Percentiles rank a stretch among this genome's conserved stretches.
These are phyloP conservation scores for Bacidia rubella DNA, from an alignment of 495 filamentous ascomycete species.

Conservation along the genomic window DNA sequence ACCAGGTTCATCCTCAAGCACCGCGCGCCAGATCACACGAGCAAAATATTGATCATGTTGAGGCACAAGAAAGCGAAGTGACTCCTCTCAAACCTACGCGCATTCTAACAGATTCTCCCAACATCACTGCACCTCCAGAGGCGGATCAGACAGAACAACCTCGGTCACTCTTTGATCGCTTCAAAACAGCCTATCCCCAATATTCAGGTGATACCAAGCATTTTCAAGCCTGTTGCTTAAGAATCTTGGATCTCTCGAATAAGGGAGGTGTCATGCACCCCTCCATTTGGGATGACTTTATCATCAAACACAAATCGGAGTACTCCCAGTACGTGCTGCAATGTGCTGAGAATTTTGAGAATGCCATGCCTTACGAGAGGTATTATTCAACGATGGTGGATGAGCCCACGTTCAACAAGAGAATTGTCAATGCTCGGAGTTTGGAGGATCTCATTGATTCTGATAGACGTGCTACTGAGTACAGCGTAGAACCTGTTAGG, in stretches of 20 bases:
- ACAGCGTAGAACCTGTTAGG: neutral
- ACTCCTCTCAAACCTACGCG: too few species aligned
- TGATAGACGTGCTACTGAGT: neutral
- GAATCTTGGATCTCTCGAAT: constrained; percentile 35
- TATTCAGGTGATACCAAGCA: constrained; percentile 39
- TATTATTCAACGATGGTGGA: constrained; percentile 15
- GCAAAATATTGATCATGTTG: too few species aligned
- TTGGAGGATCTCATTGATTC: constrained; percentile 6
- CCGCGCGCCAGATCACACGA: too few species aligned
- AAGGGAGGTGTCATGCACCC: constrained; percentile 29
- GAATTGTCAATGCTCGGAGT: constrained; percentile 9
- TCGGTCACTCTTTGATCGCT: constrained; percentile 32
- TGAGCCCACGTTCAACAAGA: constrained; percentile 9
- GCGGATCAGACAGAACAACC: too few species aligned
- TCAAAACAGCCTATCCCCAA: constrained; percentile 40
- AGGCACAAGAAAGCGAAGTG: too few species aligned
- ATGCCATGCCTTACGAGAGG: constrained; percentile 14
- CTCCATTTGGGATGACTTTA: constrained; percentile 56
- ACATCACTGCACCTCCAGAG: too few species aligned
- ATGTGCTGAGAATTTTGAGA: constrained; percentile 16
- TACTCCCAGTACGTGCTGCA: constrained; percentile 27
- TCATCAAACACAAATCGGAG: constrained; percentile 33
- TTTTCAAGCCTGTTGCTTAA: constrained; percentile 42
- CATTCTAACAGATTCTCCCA: too few species aligned
- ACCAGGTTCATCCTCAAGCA: too few species aligned